These are phyloP conservation scores for Fusarium temperatum DNA, from an alignment of 2,329 filamentous ascomycete genomes.

Conservation along the genomic window DNA sequence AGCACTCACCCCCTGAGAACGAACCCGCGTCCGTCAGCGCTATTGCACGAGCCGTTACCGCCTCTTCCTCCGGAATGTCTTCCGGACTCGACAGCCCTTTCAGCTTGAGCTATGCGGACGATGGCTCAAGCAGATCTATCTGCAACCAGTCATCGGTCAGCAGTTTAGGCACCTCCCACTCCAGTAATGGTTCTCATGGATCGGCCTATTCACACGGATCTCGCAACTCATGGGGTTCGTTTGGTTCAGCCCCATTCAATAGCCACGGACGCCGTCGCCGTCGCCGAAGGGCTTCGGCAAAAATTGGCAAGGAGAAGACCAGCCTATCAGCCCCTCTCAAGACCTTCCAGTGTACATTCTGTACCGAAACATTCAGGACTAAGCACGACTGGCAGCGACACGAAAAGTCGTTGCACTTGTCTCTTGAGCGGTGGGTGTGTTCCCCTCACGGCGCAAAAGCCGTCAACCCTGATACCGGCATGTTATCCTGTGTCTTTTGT, in stretches of 20 bases:
- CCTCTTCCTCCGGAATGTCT: conserved; percentile 60
- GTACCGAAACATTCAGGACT: conserved; percentile 72
- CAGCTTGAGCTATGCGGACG: conserved; percentile 67
- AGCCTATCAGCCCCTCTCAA: conserved; percentile 57
- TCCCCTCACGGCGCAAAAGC: conserved; percentile 65
- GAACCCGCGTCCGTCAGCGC: conserved; percentile 67
- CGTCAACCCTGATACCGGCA: conserved; percentile 67
- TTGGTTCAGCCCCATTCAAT: conserved; percentile 55
- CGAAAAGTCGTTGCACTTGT: conserved; percentile 73
- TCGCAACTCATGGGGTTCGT: conserved; percentile 64
- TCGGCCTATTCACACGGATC: conserved; percentile 69
- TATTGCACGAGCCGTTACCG: conserved; percentile 66
- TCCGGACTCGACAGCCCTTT: conserved; percentile 67
- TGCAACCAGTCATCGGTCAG: conserved; percentile 68
- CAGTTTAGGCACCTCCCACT: conserved; percentile 69
- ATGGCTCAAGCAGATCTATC: conserved; percentile 66
- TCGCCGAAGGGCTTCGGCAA: conserved; percentile 54
- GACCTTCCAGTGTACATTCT: conserved; percentile 74
- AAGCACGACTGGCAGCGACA: conserved; percentile 78
- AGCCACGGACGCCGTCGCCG: conserved; percentile 59
- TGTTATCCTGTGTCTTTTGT: conserved; percentile 67
- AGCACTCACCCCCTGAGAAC: conserved; percentile 67
- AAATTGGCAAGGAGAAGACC: conserved; percentile 48
- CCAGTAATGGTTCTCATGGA: conserved; percentile 65
- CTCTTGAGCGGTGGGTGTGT: conserved; percentile 73